phyloP scores from a whole-genome alignment of 2,329 filamentous ascomycete species.

The Fusarium longipes region DNA sequence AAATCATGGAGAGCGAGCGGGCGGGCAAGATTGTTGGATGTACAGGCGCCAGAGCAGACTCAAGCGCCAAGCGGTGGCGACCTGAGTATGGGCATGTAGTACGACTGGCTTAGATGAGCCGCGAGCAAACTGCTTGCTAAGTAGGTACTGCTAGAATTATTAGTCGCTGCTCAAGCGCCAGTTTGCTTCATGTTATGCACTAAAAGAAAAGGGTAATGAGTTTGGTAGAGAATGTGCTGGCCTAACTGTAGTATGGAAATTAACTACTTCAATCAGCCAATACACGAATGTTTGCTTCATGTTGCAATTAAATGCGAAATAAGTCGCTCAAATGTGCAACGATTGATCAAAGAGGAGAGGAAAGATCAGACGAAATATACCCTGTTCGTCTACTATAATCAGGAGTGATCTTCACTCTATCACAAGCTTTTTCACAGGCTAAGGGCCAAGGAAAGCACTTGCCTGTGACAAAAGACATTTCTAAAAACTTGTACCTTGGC shows the following conservation, averaged over 20 bases:
- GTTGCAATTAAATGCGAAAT: not conserved
- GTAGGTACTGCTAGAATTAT: not conserved
- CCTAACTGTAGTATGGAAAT: too few species aligned
- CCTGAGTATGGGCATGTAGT: constrained; percentile 19
- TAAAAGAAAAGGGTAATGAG: not conserved
- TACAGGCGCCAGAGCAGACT: constrained; percentile 25
- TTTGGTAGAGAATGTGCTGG: not conserved
- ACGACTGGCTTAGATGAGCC: constrained; percentile 39
- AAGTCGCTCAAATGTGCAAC: not conserved
- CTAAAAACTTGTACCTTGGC: not conserved
- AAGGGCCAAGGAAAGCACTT: not conserved
- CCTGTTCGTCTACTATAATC: not conserved
- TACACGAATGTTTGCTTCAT: not conserved
- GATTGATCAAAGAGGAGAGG: not conserved
- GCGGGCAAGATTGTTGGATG: constrained; percentile 11
- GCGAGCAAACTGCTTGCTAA: not conserved
- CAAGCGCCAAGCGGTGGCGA: constrained; percentile 42
- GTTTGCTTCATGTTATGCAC: not conserved
- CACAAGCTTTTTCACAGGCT: constrained; percentile 17
- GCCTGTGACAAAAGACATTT: not conserved
- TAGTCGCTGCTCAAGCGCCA: constrained; percentile 20
- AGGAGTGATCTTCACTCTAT: constrained; percentile 23
- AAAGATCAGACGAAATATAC: constrained; percentile 14
- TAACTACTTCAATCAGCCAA: not conserved
- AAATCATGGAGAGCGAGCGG: constrained; percentile 8